Conservation (phyloP, 2,329 filamentous ascomycete species). For the Hymenoscyphus scutula region DNA sequence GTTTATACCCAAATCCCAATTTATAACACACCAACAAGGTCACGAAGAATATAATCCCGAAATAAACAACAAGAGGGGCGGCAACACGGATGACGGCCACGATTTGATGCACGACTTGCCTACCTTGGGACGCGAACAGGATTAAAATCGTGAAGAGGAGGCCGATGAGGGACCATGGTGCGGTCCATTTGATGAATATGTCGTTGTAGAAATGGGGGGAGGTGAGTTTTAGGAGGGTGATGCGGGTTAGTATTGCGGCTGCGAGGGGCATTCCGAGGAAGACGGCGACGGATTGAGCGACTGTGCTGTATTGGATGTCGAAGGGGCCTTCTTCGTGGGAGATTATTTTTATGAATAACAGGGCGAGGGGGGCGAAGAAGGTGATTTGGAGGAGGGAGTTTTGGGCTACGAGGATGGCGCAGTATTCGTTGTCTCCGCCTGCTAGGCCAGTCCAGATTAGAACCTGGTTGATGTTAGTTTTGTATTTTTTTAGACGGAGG, state of each 20-base stretch:
- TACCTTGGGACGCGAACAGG: no score
- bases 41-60: slow-evolving; percentile 63
- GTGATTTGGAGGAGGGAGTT: slow-evolving; percentile 75
- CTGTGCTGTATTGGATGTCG: slow-evolving; percentile 58
- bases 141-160: slow-evolving; percentile 85
- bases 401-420: slow-evolving; percentile 73
- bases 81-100: no score
- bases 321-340: slow-evolving; percentile 46
- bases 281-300: slow-evolving; percentile 77
- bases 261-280: slow-evolving; percentile 83
- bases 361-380: slow-evolving; percentile 65
- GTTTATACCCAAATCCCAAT: slow-evolving; percentile 71
- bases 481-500: no score
- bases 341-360: slow-evolving; percentile 68
- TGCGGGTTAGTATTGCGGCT: slow-evolving; percentile 73
- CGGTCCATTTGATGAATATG: slow-evolving; percentile 66
- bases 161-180: slow-evolving; percentile 76
- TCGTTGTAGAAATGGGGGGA: slow-evolving; percentile 62
- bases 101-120: no score
- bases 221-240: slow-evolving; percentile 54
- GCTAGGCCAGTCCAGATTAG: slow-evolving; percentile 78
- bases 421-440: slow-evolving; percentile 77
- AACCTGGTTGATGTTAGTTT: no score
- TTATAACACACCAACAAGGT: slow-evolving; percentile 53
- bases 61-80: no score